Percentiles rank a stretch among this genome's conserved stretches.
phyloP scores from a whole-genome alignment of 1,139 yeast species.

The Blastobotrys raffinosifermentans region DNA sequence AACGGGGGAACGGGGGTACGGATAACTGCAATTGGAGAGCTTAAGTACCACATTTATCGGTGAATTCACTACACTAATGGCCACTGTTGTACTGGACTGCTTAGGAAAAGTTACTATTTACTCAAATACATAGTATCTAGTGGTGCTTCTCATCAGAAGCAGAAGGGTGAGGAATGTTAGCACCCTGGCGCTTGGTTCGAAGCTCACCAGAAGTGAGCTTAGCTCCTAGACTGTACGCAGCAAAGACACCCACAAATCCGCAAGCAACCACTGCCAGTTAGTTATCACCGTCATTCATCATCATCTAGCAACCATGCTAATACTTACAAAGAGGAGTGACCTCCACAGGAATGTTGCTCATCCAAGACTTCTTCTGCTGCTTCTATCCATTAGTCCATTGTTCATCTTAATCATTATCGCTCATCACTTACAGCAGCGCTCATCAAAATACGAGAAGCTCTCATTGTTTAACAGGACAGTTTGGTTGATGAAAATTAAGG shows the following conservation, averaged over 20 bases:
- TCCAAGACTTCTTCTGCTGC: conserved; percentile 7
- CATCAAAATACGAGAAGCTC: conserved; percentile 23
- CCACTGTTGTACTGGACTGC: no score
- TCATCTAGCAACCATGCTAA: neutral
- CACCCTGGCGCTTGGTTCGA: conserved; percentile 27
- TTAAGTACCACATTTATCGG: no score
- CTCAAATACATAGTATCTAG: neutral
- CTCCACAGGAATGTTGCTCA: conserved; percentile 24
- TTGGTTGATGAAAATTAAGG: no score
- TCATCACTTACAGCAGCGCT: conserved; percentile 26
- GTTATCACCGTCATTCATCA: neutral
- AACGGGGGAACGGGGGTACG: conserved; percentile 1
- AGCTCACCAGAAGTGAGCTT: conserved; percentile 25
- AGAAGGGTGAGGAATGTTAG: conserved; percentile 12
- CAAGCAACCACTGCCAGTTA: conserved; percentile 25
- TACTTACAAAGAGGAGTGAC: conserved; percentile 29
- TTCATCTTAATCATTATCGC: conserved; percentile 1
- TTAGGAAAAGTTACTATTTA: no score
- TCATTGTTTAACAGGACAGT: no score
- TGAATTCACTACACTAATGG: no score
- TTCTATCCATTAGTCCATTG: conserved; percentile 5
- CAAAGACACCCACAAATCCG: conserved; percentile 27
- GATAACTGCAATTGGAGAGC: no score
- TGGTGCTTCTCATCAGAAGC: conserved; percentile 9
- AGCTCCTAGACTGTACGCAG: conserved; percentile 23